Evolutionary conservation across 2,329 filamentous ascomycete species (phyloP), one percentile per base, ranked within the genome.

Genomic region (Aspergillus sp.): DNA sequence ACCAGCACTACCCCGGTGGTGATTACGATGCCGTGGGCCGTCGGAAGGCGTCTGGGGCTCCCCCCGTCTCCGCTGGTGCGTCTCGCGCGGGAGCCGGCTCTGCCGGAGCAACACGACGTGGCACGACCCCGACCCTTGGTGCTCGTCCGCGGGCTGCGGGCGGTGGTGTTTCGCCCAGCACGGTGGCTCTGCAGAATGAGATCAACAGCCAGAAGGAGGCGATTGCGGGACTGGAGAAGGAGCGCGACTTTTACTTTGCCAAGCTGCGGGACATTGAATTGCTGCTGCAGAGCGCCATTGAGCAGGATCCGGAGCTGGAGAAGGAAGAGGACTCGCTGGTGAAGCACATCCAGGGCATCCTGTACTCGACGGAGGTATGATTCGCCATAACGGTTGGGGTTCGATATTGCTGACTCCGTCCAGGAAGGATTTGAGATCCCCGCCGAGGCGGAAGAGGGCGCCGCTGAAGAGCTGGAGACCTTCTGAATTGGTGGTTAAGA

Each of bases 191-290:
- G 63, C 84, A 89, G 70, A 83, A 88, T 68, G 94, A 97, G 81
- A 94, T 96, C 70, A 82, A 83, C 40, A 89, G 88, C 23, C 81
- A 97, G 63, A 96, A 96, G 81, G 93, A 97, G 78, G 96, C 91
- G 0, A 93, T 99, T n/a, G 81, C 85, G 11, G 94, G 94, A 1
- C 81, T 99, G 40, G 94, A 99, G 81, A 88, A 94, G 64, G 94
- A 99, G 79, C 84, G 94, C 46, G 94, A 99, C 73, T 99, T 99
- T 72, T 99, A 99, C 81, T 99, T 99, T 76, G 95, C 90, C 82
- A 99, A 99, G 81, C 82, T 99, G 59, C 84, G 94, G 54, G 94
- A 99, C 70, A 99, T 99, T 64, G 94, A 99, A 77, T 79, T 99
- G 60, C 78, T 99, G 65, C 84, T 99, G 50, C 94, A 99, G 78